A percentile compares a stretch with the other conserved stretches of the same genome.
phyloP scores from a whole-genome alignment of 345 rosid genomes.

The Brassica nigra region DNA sequence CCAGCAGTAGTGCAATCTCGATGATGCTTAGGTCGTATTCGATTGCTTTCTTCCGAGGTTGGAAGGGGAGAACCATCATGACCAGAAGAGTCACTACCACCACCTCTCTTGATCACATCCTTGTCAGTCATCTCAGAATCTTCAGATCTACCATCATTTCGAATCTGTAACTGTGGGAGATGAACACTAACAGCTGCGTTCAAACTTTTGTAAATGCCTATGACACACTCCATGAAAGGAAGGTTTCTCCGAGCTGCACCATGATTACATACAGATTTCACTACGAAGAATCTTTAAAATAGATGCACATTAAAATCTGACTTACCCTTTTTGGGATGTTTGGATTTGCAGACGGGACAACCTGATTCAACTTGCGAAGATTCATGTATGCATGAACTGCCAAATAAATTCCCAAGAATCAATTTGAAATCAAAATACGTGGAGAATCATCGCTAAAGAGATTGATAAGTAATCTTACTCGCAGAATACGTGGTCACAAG shows the following conservation, averaged over 20 bases:
- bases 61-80: constrained; percentile 34
- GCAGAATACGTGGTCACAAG: constrained; percentile 90
- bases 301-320: not conserved
- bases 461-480: constrained; percentile 40
- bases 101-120: constrained; percentile 23
- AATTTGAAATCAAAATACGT: not conserved
- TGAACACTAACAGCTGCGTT: constrained; percentile 53
- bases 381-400: constrained; percentile 61
- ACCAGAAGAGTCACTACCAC: constrained; percentile 16
- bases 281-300: not conserved
- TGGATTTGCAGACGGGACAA: constrained; percentile 62
- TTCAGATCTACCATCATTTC: not conserved
- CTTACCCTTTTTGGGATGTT: constrained; percentile 46
- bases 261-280: not conserved
- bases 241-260: constrained; percentile 58
- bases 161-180: constrained; percentile 20
- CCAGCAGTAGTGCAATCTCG: not conserved
- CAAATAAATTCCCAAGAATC: constrained; percentile 1
- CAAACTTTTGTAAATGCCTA: constrained; percentile 64
- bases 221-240: constrained; percentile 59
- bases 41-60: constrained; percentile 28
- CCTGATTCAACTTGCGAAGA: constrained; percentile 26
- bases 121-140: not conserved
- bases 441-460: not conserved
- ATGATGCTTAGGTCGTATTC: constrained; percentile 13